These are phyloP conservation scores for Fusarium secorum DNA, from an alignment of 2,329 filamentous ascomycete species.

Conservation along the genomic window DNA sequence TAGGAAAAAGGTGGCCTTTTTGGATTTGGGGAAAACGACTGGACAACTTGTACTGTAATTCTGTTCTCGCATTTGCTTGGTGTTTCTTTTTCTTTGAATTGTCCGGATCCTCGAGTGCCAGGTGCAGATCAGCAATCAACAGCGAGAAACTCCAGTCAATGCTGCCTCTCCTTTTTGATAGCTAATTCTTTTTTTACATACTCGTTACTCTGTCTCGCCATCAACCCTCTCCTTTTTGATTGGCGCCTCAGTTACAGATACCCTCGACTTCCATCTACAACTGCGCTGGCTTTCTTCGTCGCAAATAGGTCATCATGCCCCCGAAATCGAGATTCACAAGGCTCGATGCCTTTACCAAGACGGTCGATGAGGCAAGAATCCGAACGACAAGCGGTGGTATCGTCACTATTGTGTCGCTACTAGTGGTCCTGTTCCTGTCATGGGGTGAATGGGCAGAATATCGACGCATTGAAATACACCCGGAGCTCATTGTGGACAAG, in stretches of 20 bases:
- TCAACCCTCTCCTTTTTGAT: constrained; percentile 30
- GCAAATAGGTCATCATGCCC: constrained; percentile 66
- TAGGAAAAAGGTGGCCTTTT: constrained; percentile 39
- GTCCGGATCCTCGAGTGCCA: constrained; percentile 26
- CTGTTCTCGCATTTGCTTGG: constrained; percentile 25
- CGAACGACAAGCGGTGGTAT: constrained; percentile 95
- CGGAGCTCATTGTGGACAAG: constrained; percentile 96
- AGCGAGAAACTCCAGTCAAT: constrained; percentile 19
- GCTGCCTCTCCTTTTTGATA: constrained; percentile 30
- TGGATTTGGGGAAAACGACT: constrained; percentile 11
- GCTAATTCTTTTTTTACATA: constrained; percentile 12
- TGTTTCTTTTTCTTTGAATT: constrained; percentile 18
- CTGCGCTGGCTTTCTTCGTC: constrained; percentile 6
- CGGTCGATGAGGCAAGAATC: constrained; percentile 95
- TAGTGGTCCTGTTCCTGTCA: constrained; percentile 87
- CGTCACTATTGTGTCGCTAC: constrained; percentile 88
- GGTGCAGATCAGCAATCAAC: constrained; percentile 25
- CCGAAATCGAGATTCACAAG: constrained; percentile 92
- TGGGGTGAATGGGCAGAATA: constrained; percentile 98
- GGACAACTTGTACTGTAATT: constrained; percentile 19
- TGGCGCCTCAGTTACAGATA: constrained; percentile 16
- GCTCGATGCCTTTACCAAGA: constrained; percentile 99
- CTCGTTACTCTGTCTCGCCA: constrained; percentile 1
- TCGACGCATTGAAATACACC: constrained; percentile 82
- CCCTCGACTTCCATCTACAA: constrained; percentile 15